Evolutionary conservation across 169 alveolate species (phyloP).

Genomic region (Prorocentrum cordatum): DNA sequence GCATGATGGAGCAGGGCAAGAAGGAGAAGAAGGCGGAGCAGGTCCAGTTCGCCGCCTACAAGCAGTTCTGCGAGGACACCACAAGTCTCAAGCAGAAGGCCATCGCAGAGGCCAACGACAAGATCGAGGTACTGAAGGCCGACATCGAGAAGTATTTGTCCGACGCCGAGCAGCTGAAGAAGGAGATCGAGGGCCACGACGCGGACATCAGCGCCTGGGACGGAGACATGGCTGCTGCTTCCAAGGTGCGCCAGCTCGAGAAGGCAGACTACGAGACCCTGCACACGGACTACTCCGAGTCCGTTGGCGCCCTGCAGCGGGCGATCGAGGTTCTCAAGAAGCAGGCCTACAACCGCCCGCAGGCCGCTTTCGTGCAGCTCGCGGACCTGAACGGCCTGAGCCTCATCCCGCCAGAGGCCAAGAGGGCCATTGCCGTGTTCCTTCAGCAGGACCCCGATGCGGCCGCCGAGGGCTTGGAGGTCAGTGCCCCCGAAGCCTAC

Average conservation of each 20-base stretch:
- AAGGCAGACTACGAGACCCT: neutral
- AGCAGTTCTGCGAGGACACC: neutral
- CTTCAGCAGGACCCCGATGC: neutral
- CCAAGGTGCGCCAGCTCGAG: neutral
- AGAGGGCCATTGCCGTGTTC: neutral
- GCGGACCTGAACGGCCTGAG: neutral
- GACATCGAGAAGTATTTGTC: neutral
- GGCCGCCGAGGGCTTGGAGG: neutral
- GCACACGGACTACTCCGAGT: neutral
- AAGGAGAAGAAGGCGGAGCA: neutral
- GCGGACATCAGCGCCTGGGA: neutral
- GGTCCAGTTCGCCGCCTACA: neutral
- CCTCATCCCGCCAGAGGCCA: neutral
- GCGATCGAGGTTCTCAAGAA: neutral
- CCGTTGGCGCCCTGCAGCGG: neutral
- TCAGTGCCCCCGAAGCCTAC: conserved; percentile 31
- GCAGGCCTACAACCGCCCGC: neutral
- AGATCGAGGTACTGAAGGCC: neutral
- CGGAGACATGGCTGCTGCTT: neutral
- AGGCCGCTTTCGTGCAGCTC: neutral
- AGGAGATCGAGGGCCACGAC: neutral
- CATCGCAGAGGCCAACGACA: neutral
- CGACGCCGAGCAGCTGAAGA: neutral
- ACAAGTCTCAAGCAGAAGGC: neutral
- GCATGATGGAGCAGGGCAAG: neutral